A percentile compares a stretch with the other conserved stretches of the same genome.
These are phyloP conservation scores for Trichoderma erinaceum DNA, from an alignment of 495 filamentous ascomycete genomes.

Conservation along the genomic window DNA sequence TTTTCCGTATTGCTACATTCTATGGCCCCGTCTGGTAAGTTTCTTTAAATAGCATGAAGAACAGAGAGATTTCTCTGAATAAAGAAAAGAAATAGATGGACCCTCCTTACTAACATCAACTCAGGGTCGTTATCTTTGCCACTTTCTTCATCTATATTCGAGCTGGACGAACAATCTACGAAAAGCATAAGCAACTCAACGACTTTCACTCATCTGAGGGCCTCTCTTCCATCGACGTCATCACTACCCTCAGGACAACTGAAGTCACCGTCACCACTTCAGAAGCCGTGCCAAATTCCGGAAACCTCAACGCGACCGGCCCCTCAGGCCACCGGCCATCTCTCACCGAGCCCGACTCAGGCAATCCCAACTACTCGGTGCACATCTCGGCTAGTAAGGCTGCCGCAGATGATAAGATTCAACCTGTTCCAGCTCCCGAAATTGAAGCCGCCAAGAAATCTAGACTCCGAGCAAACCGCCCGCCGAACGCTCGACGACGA, in stretches of 20 bases:
- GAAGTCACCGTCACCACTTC: conserved; percentile 47
- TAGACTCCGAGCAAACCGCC: neutral
- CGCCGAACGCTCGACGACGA: conserved; percentile 19
- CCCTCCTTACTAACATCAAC: conserved; percentile 21
- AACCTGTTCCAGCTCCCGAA: neutral
- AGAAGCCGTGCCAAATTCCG: conserved; percentile 28
- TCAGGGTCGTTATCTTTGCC: conserved; percentile 50
- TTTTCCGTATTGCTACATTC: conserved; percentile 68
- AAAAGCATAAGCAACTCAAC: conserved; percentile 42
- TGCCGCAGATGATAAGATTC: neutral
- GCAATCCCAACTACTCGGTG: conserved; percentile 36
- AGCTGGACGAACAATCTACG: conserved; percentile 65
- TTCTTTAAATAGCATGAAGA: neutral
- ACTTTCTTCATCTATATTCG: conserved; percentile 71
- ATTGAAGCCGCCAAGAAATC: neutral
- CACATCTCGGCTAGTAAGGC: conserved; percentile 31
- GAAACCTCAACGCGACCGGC: conserved; percentile 21
- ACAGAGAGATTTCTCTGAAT: neutral
- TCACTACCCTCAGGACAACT: conserved; percentile 47
- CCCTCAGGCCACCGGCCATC: conserved; percentile 23
- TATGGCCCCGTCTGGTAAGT: conserved; percentile 78
- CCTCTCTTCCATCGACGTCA: conserved; percentile 30
- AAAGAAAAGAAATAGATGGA: conserved; percentile 18
- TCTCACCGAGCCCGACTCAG: conserved; percentile 16
- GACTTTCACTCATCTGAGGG: conserved; percentile 43